Evolutionary conservation across 805 yeast genomes (phyloP).

Genomic region (Ogataea pini): DNA sequence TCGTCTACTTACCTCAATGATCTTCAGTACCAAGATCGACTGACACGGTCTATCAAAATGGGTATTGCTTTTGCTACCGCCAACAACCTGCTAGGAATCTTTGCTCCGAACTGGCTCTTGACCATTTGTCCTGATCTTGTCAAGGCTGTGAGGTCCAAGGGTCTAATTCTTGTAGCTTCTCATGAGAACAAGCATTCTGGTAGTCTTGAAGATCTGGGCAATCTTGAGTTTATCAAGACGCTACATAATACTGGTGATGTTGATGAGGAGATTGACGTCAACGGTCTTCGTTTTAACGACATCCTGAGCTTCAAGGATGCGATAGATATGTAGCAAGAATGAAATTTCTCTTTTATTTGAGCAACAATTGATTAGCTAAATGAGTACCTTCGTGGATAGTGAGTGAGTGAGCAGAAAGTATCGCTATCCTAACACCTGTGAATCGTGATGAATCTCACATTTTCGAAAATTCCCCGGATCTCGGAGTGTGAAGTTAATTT

Average conservation of each 20-base stretch:
- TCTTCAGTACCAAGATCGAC: constrained; percentile 40
- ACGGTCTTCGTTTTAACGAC: constrained; percentile 67
- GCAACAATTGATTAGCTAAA: too few relatives aligned
- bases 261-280: constrained; percentile 46
- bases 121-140: constrained; percentile 73
- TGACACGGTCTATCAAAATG: constrained; percentile 72
- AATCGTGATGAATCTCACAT: too few relatives aligned
- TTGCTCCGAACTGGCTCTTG: constrained; percentile 71
- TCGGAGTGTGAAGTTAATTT: background rate
- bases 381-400: too few relatives aligned
- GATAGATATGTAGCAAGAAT: constrained; percentile 35
- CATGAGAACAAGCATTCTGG: constrained; percentile 21
- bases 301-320: constrained; percentile 67
- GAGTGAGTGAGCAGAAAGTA: too few relatives aligned
- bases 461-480: background rate
- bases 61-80: constrained; percentile 77
- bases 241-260: constrained; percentile 24
- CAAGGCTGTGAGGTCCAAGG: constrained; percentile 74
- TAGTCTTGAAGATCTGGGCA: constrained; percentile 3
- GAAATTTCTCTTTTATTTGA: too few relatives aligned
- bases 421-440: too few relatives aligned
- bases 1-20: constrained; percentile 36
- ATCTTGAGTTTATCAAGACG: constrained; percentile 6
- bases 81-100: constrained; percentile 84
- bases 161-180: constrained; percentile 73